Evolutionary conservation across 257 asterid genomes (phyloP), one percentile per base, ranked within the genome.

Genomic region (Phtheirospermum japonicum): DNA sequence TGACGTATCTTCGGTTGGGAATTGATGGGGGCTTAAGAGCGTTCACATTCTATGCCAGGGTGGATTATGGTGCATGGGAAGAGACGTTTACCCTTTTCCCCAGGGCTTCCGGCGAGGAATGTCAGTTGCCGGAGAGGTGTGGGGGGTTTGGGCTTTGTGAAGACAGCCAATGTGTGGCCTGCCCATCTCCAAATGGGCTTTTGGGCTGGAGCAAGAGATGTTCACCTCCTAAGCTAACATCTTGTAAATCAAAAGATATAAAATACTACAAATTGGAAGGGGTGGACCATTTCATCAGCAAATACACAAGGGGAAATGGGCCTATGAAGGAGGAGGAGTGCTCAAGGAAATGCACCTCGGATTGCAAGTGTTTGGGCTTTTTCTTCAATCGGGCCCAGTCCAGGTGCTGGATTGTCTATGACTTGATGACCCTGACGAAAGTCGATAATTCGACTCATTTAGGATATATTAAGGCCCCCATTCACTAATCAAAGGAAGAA

Each of bases 121-220:
- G 80, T 68, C 76, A 59, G 32, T 19, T 80, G 63, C 82, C 75
- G 9, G 69, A 68, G 16, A 65, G 76, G 20, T 73, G 80, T 33
- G 76, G 78, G 5, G 33, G 33, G 0, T 76, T 80, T 12, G 85
- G 85, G 37, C 74, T 76, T 16, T 76, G 82, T 19, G 76, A 74
- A 57, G 80, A 73, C 4, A 69, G 77, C 71, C 82, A 77, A 40
- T 76, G 82, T 16, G 78, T 80, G 77, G 80, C 66, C 0, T 80
- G 85, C 61, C 82, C 80, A 9, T 53, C 66, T 11, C 74, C 79
- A 0, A 75, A 68, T 26, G 81, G 83, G 59, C 64, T 77, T 12
- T 17, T 64, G 75, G 76, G 81, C 0, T 77, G 83, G 86, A 69
- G 69, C 61, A 67, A 67, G 37, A 20, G 16, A 14, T 77, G 81